Conservation (phyloP, 2,329 filamentous ascomycete species). For the Claviceps sp. region DNA sequence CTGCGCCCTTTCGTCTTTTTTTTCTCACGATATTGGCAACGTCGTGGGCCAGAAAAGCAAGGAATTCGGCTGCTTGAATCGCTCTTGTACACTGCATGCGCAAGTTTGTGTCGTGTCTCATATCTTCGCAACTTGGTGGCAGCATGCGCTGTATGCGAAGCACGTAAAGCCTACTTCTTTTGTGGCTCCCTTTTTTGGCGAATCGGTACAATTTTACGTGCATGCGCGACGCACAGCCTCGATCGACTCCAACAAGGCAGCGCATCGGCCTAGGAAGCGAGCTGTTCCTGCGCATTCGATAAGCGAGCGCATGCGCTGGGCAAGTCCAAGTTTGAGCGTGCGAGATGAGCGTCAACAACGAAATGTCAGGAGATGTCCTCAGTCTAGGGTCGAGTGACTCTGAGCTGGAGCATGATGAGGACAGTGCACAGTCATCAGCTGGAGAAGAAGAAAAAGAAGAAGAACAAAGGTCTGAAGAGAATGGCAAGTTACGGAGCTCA, state of each 20-base stretch:
- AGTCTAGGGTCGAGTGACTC: constrained; percentile 2
- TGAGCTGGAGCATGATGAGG: neutral
- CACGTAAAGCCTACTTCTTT: neutral
- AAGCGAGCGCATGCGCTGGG: neutral
- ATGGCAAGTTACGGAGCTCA: neutral
- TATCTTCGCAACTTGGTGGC: neutral
- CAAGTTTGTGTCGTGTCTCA: neutral
- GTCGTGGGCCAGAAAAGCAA: neutral
- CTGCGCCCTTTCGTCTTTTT: neutral
- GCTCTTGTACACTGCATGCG: neutral
- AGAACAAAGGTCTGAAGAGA: neutral
- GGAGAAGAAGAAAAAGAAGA: neutral
- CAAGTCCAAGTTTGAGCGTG: neutral
- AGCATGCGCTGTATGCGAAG: neutral
- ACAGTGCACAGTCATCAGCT: neutral
- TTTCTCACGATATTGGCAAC: neutral
- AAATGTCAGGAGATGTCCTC: constrained; percentile 2
- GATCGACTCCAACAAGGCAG: too few species aligned
- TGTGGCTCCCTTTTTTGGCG: neutral
- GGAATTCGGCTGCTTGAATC: neutral
- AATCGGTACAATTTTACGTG: neutral
- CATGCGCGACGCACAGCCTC: neutral
- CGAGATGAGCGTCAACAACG: constrained; percentile 1
- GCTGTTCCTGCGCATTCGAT: neutral
- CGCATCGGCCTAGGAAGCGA: neutral